Evolutionary conservation across 768 basidiomycete genomes (phyloP).

Genomic region (Boletus subparvulus): DNA sequence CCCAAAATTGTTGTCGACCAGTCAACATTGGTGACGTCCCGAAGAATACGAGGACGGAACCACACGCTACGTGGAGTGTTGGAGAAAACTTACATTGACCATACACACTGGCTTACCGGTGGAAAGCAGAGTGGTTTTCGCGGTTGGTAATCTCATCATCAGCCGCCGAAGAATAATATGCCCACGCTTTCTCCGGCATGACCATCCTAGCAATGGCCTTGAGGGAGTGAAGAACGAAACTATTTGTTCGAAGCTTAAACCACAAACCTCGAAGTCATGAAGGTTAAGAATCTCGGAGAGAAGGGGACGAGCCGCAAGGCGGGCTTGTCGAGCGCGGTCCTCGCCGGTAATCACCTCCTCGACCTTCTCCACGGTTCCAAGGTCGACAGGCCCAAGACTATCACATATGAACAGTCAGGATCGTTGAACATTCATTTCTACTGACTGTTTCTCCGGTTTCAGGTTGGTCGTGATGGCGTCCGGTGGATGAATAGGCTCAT

Average conservation of each 20-base stretch:
- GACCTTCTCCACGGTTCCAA: conserved; percentile 60
- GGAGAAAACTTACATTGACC: neutral
- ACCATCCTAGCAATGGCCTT: conserved; percentile 81
- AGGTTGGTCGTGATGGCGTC: conserved; percentile 76
- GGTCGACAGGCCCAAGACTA: conserved; percentile 73
- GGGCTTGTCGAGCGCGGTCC: conserved; percentile 66
- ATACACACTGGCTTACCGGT: conserved; percentile 50
- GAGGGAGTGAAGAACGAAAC: conserved; percentile 5
- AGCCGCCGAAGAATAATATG: conserved; percentile 94
- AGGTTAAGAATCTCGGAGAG: conserved; percentile 81
- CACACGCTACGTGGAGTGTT: conserved; percentile 54
- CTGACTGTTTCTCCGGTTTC: conserved; percentile 82
- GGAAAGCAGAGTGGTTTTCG: conserved; percentile 90
- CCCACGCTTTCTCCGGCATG: conserved; percentile 89
- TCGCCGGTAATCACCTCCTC: conserved; percentile 64
- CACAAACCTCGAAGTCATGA: conserved; percentile 87
- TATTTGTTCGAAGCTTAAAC: neutral
- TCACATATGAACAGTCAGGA: conserved; percentile 3
- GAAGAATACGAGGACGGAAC: conserved; percentile 86
- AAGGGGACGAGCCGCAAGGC: conserved; percentile 63
- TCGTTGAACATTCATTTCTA: neutral
- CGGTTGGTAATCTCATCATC: conserved; percentile 92
- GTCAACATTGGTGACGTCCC: conserved; percentile 84
- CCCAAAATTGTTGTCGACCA: conserved; percentile 84
- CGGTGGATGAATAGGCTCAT: conserved; percentile 88